Evolutionary conservation across 768 basidiomycete genomes (phyloP).

Genomic region (Leccinum disarticulatum): DNA sequence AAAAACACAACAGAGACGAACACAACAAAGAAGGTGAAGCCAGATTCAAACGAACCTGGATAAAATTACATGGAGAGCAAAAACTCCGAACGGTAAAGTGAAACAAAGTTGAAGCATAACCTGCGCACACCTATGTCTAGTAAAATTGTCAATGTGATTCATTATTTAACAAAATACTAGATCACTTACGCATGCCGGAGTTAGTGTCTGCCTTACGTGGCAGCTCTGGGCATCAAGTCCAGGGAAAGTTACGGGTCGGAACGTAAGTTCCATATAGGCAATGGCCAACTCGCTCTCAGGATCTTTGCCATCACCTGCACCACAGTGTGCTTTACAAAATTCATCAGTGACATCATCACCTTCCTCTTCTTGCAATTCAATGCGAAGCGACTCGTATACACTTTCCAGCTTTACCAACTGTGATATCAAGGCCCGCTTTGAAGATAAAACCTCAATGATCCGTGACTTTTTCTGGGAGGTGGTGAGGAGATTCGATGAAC

Average conservation of each 20-base stretch:
- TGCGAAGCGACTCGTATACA: neutral
- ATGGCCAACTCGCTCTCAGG: neutral
- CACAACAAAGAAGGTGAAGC: neutral
- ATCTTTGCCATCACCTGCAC: neutral
- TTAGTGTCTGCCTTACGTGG: neutral
- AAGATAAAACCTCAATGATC: neutral
- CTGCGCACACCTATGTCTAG: neutral
- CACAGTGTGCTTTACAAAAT: neutral
- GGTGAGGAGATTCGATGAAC: neutral
- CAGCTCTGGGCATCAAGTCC: neutral
- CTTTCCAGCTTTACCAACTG: neutral
- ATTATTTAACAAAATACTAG: neutral
- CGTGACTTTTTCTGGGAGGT: neutral
- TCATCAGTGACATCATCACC: neutral
- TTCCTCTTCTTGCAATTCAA: neutral
- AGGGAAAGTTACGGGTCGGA: neutral
- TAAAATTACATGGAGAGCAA: neutral
- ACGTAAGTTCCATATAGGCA: neutral
- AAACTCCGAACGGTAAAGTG: neutral
- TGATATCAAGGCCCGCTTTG: neutral
- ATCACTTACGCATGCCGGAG: neutral
- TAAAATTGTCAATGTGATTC: neutral
- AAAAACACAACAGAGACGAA: neutral
- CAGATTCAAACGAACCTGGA: neutral
- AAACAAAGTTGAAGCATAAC: neutral